phyloP scores from a whole-genome alignment of 768 basidiomycete genomes.

The Terana coerulea region DNA sequence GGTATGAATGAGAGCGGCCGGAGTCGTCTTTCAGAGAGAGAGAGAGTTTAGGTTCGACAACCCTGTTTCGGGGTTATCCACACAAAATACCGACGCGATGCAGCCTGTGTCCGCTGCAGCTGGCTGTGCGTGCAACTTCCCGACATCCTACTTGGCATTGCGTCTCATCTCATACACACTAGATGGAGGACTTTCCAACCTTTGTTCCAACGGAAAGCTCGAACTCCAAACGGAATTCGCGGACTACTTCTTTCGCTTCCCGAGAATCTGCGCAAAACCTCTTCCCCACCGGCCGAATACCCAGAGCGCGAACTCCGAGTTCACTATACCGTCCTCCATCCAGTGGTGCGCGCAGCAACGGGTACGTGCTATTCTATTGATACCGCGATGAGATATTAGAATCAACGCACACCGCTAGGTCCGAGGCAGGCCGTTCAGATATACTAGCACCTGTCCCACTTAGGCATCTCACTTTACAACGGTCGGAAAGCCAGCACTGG shows the following conservation, averaged over 20 bases:
- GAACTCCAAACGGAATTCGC: conserved; percentile 2
- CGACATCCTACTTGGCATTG: too few relatives aligned
- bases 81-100: too few relatives aligned
- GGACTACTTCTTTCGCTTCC: conserved; percentile 3
- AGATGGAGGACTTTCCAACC: conserved; percentile 16
- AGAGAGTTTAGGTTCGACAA: too few relatives aligned
- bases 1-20: too few relatives aligned
- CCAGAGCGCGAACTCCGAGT: conserved; percentile 15
- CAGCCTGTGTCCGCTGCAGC: too few relatives aligned
- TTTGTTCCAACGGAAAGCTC: conserved; percentile 4
- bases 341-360: conserved; percentile 18
- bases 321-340: conserved; percentile 16
- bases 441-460: conserved; percentile 67
- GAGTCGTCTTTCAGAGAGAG: too few relatives aligned
- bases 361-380: conserved; percentile 12
- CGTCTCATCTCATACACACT: too few relatives aligned
- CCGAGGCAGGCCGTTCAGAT: conserved; percentile 34
- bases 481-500: conserved; percentile 58
- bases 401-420: conserved; percentile 16
- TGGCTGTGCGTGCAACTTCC: too few relatives aligned
- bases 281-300: conserved; percentile 13
- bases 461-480: conserved; percentile 55
- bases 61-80: too few relatives aligned
- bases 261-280: conserved; percentile 14
- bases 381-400: neutral